Evolutionary conservation across 176 grass and related monocot genomes (phyloP).

Genomic region (Alloteropsis semialata): DNA sequence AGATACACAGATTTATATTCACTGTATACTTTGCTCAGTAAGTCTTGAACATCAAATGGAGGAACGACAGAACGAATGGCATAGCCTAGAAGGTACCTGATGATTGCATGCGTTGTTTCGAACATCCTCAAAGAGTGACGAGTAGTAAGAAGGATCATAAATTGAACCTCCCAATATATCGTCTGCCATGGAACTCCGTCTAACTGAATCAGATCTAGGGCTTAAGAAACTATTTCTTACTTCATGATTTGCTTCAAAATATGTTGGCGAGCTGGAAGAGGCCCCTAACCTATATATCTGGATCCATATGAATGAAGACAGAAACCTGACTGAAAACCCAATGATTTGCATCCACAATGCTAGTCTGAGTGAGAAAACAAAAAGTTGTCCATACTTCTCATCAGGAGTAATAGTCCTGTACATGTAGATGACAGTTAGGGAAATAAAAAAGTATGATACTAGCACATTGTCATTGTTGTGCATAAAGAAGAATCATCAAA

Average conservation of each 20-base stretch:
- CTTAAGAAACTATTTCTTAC: constrained; percentile 84
- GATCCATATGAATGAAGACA: constrained; percentile 97
- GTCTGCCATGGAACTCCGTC: constrained; percentile 77
- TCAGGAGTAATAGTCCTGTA: constrained; percentile 80
- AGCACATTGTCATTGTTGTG: background rate
- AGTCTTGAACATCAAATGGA: background rate
- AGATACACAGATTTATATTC: background rate
- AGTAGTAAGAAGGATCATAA: constrained; percentile 93
- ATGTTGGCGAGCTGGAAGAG: constrained; percentile 47
- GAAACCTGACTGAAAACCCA: constrained; percentile 95
- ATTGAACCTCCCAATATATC: constrained; percentile 96
- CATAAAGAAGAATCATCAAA: background rate
- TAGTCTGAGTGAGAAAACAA: constrained; percentile 89
- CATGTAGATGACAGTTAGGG: background rate
- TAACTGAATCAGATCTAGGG: constrained; percentile 60
- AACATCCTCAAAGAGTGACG: constrained; percentile 86
- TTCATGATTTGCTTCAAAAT: constrained; percentile 64
- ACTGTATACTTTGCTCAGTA: background rate
- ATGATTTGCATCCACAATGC: constrained; percentile 95
- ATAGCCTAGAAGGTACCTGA: constrained; percentile 50
- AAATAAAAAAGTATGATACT: constrained; percentile 17
- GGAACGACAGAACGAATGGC: background rate
- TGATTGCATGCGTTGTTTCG: constrained; percentile 57
- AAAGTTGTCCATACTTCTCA: constrained; percentile 67
- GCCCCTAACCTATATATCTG: constrained; percentile 90